These are phyloP conservation scores for Leptographium wingfieldii DNA, from an alignment of 2,329 filamentous ascomycete species.

Conservation along the genomic window DNA sequence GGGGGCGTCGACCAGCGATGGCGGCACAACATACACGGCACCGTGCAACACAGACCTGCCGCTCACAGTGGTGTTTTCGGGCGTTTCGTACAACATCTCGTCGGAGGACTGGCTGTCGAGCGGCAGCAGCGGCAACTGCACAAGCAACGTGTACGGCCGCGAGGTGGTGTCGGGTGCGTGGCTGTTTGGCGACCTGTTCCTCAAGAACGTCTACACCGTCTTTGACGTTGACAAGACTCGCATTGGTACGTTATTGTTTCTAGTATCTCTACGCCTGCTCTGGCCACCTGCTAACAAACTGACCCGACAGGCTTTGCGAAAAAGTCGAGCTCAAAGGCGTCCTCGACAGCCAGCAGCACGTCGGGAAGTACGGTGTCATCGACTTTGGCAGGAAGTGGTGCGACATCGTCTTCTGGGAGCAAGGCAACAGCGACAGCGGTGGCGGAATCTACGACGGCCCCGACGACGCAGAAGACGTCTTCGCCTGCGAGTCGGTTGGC, in stretches of 20 bases:
- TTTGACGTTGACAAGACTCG: conserved; percentile 62
- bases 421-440: conserved; percentile 19
- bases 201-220: conserved; percentile 82
- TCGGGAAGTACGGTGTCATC: conserved; percentile 1
- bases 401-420: conserved; percentile 21
- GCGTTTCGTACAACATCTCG: conserved; percentile 52
- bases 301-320: conserved; percentile 5
- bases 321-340: neutral
- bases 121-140: conserved; percentile 29
- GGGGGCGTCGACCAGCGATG: conserved; percentile 42
- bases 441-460: conserved; percentile 12
- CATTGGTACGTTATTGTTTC: conserved; percentile 40
- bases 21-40: conserved; percentile 48
- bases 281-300: neutral
- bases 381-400: conserved; percentile 5
- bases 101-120: conserved; percentile 57
- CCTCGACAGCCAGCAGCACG: neutral
- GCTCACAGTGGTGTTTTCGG: conserved; percentile 56
- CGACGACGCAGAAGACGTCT: conserved; percentile 14
- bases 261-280: neutral
- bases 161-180: conserved; percentile 55
- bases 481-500: conserved; percentile 16
- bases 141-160: conserved; percentile 63
- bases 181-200: conserved; percentile 74
- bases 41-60: conserved; percentile 55